A percentile compares a stretch with the other conserved stretches of the same genome.
Evolutionary conservation across 352 stramenopile species (phyloP).

Genomic region (Phytophthora sansomeana): DNA sequence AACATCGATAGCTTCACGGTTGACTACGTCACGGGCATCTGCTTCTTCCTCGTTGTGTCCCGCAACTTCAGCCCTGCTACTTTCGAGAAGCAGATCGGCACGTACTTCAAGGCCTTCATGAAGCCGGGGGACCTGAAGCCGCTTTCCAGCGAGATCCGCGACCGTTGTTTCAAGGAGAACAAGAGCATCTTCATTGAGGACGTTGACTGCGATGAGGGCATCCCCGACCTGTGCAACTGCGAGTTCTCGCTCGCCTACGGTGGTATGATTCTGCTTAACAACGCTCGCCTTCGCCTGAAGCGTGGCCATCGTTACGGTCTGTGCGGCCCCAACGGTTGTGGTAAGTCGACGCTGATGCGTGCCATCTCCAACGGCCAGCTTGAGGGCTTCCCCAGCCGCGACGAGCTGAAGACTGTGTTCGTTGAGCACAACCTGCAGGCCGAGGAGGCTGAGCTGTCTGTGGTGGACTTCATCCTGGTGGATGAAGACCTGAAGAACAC

Average conservation of each 20-base stretch:
- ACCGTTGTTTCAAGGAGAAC: conserved; percentile 91
- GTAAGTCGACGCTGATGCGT: conserved; percentile 98
- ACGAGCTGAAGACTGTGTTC: conserved; percentile 96
- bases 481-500: conserved; percentile 94
- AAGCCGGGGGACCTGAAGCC: conserved; percentile 68
- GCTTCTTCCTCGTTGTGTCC: conserved; percentile 88
- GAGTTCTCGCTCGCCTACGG: conserved; percentile 98
- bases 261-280: conserved; percentile 94
- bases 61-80: conserved; percentile 95
- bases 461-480: conserved; percentile 86
- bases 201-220: conserved; percentile 97
- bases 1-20: conserved; percentile 91
- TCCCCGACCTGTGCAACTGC: conserved; percentile 98
- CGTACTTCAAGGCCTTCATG: conserved; percentile 92
- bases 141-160: conserved; percentile 76
- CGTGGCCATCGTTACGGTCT: conserved; percentile 95
- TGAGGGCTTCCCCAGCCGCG: conserved; percentile 95
- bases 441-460: conserved; percentile 83
- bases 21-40: conserved; percentile 89
- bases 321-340: conserved; percentile 92
- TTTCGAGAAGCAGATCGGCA: conserved; percentile 92
- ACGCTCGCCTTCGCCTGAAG: conserved; percentile 91
- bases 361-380: conserved; percentile 96
- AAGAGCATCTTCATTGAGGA: conserved; percentile 94
- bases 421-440: conserved; percentile 98